Base-by-base conservation (phyloP, 1,284 basidiomycete species). In the Pseudozyma pruni region DNA sequence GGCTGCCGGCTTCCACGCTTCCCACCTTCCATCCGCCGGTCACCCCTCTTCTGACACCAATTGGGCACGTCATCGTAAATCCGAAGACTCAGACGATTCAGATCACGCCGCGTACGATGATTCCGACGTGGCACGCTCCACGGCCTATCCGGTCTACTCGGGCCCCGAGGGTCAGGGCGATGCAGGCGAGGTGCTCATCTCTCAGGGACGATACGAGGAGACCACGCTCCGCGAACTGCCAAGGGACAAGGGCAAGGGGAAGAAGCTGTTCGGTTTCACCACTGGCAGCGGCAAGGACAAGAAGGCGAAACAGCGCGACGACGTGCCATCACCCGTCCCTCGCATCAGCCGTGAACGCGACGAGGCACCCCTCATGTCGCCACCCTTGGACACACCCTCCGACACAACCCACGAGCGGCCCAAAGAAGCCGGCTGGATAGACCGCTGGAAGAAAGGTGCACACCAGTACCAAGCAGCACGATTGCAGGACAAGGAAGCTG, bases 361-460 rank as follows among this genome's bases (percentile, higher is more conserved):
- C 29, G 59, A 56, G 11, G 27, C 22, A 17, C 41, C 38, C 6
- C 33, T 50, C 43, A 33, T 53, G 40, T 53, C 55, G 1, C 55
- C 60, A 1, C 45, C 56, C 17, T 7, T 34, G 6, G 55, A 66
- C 4, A 22, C 51, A 16, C 33, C 42, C 9, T 25, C n/a, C 6
- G 37, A 44, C 8, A 20, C 50, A 8, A 11, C 39, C 20, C 45
- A 38, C 27, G 56, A 61, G 25, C 51, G 57, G n/a, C 29, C n/a
- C 20, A 71, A 45, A 33, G 59, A 73, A 38, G 59, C 46, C 7
- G 66, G 59, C 23, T 70, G 66, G 71, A 64, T 69, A 38, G 71
- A 62, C 27, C 46, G 49, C 11, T 56, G 59, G 66, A 64, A 55
- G 42, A 64, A 61, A 31, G 54, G 59, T 2, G 42, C 57, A 5